These are phyloP conservation scores for Davidsoniella virescens DNA, from an alignment of 2,329 filamentous ascomycete genomes.

Conservation along the genomic window DNA sequence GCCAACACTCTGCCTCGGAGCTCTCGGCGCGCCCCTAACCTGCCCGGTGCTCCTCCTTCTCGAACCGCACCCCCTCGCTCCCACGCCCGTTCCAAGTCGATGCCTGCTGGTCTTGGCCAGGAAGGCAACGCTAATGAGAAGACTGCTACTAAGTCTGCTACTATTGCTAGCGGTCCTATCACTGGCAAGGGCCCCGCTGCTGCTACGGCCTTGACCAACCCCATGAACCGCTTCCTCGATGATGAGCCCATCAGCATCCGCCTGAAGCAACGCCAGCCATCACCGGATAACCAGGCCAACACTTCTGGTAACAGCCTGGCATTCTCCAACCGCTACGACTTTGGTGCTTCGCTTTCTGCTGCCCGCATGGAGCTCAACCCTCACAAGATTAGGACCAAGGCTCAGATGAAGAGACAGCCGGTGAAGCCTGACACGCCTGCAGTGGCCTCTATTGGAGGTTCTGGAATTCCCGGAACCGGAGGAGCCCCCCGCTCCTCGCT, in stretches of 20 bases:
- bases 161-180: slow-evolving; percentile 21
- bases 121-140: slow-evolving; percentile 25
- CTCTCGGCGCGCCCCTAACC: slow-evolving; percentile 31
- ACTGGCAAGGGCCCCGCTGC: slow-evolving; percentile 19
- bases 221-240: slow-evolving; percentile 34
- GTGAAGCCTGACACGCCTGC: slow-evolving; percentile 41
- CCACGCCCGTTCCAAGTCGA: slow-evolving; percentile 33
- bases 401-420: slow-evolving; percentile 65
- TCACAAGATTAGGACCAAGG: slow-evolving; percentile 6
- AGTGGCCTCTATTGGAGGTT: slow-evolving; percentile 1
- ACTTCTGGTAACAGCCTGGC: slow-evolving; percentile 22
- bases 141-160: neutral
- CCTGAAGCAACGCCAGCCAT: slow-evolving; percentile 48
- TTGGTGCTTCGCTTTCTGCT: slow-evolving; percentile 75
- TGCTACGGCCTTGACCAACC: slow-evolving; percentile 1
- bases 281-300: slow-evolving; percentile 10
- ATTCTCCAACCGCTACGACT: slow-evolving; percentile 91
- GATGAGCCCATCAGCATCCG: slow-evolving; percentile 42
- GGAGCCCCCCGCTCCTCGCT: slow-evolving; percentile 41
- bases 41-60: neutral
- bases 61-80: slow-evolving; percentile 6
- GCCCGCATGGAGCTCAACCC: slow-evolving; percentile 43
- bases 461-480: slow-evolving; percentile 22
- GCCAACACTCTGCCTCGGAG: slow-evolving; percentile 42
- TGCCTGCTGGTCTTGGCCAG: slow-evolving; percentile 40